These are phyloP conservation scores for Castanea crenata DNA, from an alignment of 306 rosid genomes.

Conservation along the genomic window DNA sequence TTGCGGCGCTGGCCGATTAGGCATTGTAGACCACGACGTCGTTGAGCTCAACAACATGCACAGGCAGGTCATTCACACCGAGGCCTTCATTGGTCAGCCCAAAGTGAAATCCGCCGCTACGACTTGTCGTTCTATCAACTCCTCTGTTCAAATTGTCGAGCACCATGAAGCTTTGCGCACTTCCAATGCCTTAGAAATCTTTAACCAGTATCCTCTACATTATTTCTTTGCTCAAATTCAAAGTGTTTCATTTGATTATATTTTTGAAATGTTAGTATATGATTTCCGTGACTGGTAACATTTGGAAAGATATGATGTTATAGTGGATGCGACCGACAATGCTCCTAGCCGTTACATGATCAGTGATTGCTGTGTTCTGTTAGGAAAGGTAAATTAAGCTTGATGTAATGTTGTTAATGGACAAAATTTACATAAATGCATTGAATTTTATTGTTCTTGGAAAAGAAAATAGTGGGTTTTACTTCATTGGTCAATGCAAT, in stretches of 20 bases:
- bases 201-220: slow-evolving; percentile 72
- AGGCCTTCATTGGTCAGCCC: slow-evolving; percentile 82
- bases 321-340: slow-evolving; percentile 95
- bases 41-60: slow-evolving; percentile 98
- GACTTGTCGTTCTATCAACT: slow-evolving; percentile 83
- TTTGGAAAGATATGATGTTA: slow-evolving; percentile 67
- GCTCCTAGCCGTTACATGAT: slow-evolving; percentile 97
- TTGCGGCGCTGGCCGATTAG: slow-evolving; percentile 85
- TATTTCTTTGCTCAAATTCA: not conserved
- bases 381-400: slow-evolving; percentile 73
- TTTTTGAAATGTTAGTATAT: not conserved
- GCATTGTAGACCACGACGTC: slow-evolving; percentile 84
- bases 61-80: slow-evolving; percentile 92
- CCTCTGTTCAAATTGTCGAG: slow-evolving; percentile 73
- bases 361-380: slow-evolving; percentile 92
- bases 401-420: not conserved
- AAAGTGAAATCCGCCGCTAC: slow-evolving; percentile 90
- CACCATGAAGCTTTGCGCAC: slow-evolving; percentile 78
- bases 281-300: slow-evolving; percentile 41
- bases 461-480: no score
- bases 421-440: no score
- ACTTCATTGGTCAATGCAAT: no score
- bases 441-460: no score
- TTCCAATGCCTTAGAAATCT: slow-evolving; percentile 80
- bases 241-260: not conserved